Evolutionary conservation across 148 eudicot species (phyloP).

Genomic region (Vaccinium corymbosum): DNA sequence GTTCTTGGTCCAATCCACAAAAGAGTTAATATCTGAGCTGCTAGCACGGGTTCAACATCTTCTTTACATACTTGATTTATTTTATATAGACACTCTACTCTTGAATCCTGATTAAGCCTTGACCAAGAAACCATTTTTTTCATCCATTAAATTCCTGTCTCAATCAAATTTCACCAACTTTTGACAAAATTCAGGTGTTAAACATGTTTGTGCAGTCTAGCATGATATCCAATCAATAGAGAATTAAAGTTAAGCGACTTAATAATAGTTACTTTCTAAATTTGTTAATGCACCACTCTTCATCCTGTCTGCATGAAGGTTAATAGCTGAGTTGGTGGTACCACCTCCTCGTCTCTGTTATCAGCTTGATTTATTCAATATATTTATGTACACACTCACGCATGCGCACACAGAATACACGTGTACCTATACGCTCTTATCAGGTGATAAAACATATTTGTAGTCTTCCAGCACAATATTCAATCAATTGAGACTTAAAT

Average conservation of each 20-base stretch:
- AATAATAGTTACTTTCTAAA: not conserved
- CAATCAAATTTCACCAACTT: not conserved
- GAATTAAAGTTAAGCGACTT: not conserved
- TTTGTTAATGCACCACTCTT: not conserved
- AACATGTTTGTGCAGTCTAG: constrained; percentile 3
- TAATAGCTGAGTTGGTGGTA: not conserved
- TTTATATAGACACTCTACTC: not conserved
- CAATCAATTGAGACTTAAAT: too few species aligned
- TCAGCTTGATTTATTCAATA: not conserved
- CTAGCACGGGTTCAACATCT: not conserved
- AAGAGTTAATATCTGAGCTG: not conserved
- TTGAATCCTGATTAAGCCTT: not conserved
- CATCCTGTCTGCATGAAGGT: not conserved
- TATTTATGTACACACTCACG: not conserved
- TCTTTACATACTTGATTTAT: not conserved
- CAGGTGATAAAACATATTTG: too few species aligned
- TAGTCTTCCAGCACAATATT: too few species aligned
- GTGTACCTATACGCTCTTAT: too few species aligned
- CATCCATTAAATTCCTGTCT: not conserved
- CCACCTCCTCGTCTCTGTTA: not conserved
- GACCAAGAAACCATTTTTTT: not conserved
- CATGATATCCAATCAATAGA: not conserved
- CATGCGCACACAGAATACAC: too few species aligned
- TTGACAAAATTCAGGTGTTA: not conserved
- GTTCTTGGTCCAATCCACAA: not conserved